Evolutionary conservation across 2,329 filamentous ascomycete genomes (phyloP), one percentile per base, ranked within the genome.

Genomic region (Cryphonectria nitschkei): DNA sequence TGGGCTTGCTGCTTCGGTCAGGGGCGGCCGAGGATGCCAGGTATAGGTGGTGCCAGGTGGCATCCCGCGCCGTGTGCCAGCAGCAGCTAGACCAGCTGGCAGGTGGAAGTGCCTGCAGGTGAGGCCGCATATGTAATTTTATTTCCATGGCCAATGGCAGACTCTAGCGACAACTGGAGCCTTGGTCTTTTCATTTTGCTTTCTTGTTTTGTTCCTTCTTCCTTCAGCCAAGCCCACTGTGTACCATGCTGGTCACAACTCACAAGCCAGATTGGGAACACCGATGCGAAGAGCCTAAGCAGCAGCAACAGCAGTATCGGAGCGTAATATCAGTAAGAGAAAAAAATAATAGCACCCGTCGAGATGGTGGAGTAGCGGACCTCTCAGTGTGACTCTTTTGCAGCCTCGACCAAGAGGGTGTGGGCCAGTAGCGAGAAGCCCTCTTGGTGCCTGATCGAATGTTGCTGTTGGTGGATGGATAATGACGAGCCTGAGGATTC

Each of bases 11-110:
- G 67, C 41, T 65, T 70, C 61, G 65, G 70, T 68, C 70, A 68
- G 65, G 64, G 64, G 67, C 61, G 61, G 37, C 56, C 67, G 67
- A 58, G 58, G 29, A 32, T 56, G 29, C 67, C 34, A 64, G 67
- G 67, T 52, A 60, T 70, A 46, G 39, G 65, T 68, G 68, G 43
- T 72, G 70, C 70, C 70, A 72, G 68, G 61, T 72, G 68, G 68
- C 68, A 72, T 26, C 13, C 50, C 8, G 64, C 58, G 19, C 32
- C 62, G 56, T 69, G 65, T 72, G 58, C 29, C 29, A 61, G 56
- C 26, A 52, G 63, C 63, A 67, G 64, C 58, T 61, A 69, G 63
- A 26, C 26, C 70, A 71, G 32, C 56, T 58, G 26, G 50, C 66
- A 65, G 34, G 58, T 32, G 58, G 32, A 64, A 70, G 65, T 72